Conservation (phyloP, 495 filamentous ascomycete genomes). For the Aspergillus bertholletiae region DNA sequence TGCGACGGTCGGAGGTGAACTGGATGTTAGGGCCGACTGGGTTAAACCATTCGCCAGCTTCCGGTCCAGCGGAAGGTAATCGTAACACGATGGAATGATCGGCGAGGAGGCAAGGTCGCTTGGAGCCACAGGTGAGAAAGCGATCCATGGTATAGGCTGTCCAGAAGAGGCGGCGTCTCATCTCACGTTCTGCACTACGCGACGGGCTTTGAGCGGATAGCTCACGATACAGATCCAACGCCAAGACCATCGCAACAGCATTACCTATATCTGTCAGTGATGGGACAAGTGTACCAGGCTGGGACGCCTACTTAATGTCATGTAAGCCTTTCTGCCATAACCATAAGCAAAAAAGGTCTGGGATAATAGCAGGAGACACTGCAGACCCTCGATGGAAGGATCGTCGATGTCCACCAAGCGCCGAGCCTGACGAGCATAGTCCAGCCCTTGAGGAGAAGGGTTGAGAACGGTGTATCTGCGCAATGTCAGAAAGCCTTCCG, state of each 20-base stretch:
- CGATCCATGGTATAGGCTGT: constrained; percentile 79
- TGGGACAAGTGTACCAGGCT: neutral
- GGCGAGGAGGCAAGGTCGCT: constrained; percentile 69
- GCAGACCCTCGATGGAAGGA: constrained; percentile 70
- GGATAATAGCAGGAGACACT: constrained; percentile 71
- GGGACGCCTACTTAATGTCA: constrained; percentile 64
- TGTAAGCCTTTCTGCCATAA: constrained; percentile 81
- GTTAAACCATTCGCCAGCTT: constrained; percentile 70
- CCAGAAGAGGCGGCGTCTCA: constrained; percentile 75
- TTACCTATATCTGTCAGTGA: constrained; percentile 50
- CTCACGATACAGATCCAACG: constrained; percentile 72
- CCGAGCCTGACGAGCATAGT: constrained; percentile 64
- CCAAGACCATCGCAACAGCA: constrained; percentile 76
- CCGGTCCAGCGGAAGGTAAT: constrained; percentile 58
- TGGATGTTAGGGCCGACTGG: constrained; percentile 64
- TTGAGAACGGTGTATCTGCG: constrained; percentile 52
- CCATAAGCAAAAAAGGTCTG: constrained; percentile 72
- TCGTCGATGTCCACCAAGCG: constrained; percentile 72
- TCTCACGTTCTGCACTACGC: constrained; percentile 63
- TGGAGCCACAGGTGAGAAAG: constrained; percentile 74
- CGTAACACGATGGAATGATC: constrained; percentile 71
- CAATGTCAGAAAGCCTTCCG: neutral
- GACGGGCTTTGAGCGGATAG: constrained; percentile 54
- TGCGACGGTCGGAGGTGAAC: constrained; percentile 62
- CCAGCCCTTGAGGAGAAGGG: constrained; percentile 44